phyloP scores from a whole-genome alignment of 2,329 filamentous ascomycete species.

The Daldinia eschscholtzii region DNA sequence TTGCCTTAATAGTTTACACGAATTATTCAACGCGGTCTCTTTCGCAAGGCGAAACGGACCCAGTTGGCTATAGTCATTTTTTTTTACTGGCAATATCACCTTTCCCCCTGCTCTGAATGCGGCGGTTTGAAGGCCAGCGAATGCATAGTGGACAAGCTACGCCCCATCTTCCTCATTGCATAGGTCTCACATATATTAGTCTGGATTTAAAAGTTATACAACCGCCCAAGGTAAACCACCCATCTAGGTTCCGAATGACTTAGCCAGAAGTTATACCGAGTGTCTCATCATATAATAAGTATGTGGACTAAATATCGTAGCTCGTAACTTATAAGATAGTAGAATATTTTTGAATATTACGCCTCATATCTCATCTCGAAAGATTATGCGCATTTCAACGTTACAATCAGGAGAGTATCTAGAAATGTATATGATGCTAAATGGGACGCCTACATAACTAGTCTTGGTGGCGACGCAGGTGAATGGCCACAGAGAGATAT shows the following conservation, averaged over 20 bases:
- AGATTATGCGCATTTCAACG: constrained; percentile 26
- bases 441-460: constrained; percentile 42
- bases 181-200: constrained; percentile 27
- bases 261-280: too few relatives aligned
- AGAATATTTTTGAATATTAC: constrained; percentile 39
- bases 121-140: too few relatives aligned
- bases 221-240: constrained; percentile 36
- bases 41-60: too few relatives aligned
- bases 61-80: too few relatives aligned
- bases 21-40: too few relatives aligned
- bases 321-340: constrained; percentile 30
- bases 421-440: constrained; percentile 34
- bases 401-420: constrained; percentile 36
- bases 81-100: too few relatives aligned
- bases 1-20: too few relatives aligned
- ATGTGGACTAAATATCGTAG: constrained; percentile 29
- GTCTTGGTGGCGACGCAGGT: constrained; percentile 28
- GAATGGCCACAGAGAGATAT: background rate
- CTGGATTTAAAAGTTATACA: constrained; percentile 44
- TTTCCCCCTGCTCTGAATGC: too few relatives aligned
- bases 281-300: constrained; percentile 1
- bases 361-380: constrained; percentile 40
- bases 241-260: too few relatives aligned
- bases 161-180: background rate
- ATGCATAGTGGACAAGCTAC: too few relatives aligned